Evolutionary conservation across 139 green algal species (phyloP), one percentile per base, ranked within the genome.

Genomic region (Raphidocelis subcapitata): DNA sequence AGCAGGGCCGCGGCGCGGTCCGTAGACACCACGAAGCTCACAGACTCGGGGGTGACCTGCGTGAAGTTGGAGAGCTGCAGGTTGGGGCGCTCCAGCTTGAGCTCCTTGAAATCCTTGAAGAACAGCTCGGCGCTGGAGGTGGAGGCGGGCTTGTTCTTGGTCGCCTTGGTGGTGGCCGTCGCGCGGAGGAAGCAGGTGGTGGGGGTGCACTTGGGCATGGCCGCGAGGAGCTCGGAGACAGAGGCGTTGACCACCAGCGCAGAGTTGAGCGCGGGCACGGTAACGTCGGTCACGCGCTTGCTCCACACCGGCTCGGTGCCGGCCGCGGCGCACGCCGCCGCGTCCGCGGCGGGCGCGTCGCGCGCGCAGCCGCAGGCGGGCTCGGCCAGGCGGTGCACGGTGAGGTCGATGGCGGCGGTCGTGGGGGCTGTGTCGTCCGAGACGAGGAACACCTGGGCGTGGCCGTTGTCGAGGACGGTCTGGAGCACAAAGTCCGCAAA

Each of bases 401-500:
- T 56, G 49, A 77, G 26, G 26, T 21, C 37, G 24, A 77, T 46
- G 3, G 26, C 4, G 16, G 70, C 69, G 0, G 37, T 68, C 5
- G 69, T 75, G 18, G 56, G 57, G 37, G 64, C 23, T 1, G 60
- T 60, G 33, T 71, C 41, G 51, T 78, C 72, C 5, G n/a, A 54
- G 1, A 78, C 72, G 18, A 67, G 52, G 33, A 67, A 78, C 33
- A 78, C 63, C 35, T 78, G 47, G 20, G 71, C n/a, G 29, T 23
- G 72, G 52, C 49, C 70, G 28, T 77, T 77, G 15, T n/a, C 56
- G 60, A 63, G 46, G n/a, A 70, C 61, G 18, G 56, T 33, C 61
- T 77, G 70, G 1, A 77, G 31, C 1, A 77, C 70, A 33, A 77
- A 77, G 35, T 77, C 49, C 0, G 61, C 49, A 24, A 56, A 77